Evolutionary conservation across 192 early-diverging fungal genomes (phyloP), one percentile per base, ranked within the genome.

Genomic region (Linnemannia schmuckeri): DNA sequence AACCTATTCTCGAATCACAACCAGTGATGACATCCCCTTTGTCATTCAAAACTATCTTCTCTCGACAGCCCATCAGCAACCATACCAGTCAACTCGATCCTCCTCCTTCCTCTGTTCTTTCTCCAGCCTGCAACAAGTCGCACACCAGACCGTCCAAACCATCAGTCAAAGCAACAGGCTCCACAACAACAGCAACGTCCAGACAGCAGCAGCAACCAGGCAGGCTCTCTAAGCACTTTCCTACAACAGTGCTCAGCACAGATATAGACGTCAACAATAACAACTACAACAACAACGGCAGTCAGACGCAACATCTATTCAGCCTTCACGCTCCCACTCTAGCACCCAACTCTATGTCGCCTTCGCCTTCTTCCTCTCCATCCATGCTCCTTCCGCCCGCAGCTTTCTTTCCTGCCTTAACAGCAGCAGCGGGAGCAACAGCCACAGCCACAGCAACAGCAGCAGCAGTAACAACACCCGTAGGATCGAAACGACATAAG

Each of bases 1-100:
- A 63, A 24, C 55, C 52, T 24, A 18, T 70, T 41, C 20, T 40
- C 33, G 6, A 8, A 37, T 7, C 24, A 15, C 63, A 49, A 13
- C 17, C 24, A 24, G n/a, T 47, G 24, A 81, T 81, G 73, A 68
- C 79, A 52, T 42, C 78, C 33, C 63, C 71, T 17, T 52, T 70
- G 15, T 44, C 79, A 40, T 37, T 81, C 42, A 68, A 38, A 68
- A 10, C 79, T 12, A 22, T 82, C 63, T 71, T 82, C 49, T 66
- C 30, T 30, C 70, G 24, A 40, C 22, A 63, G 44, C 42, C 80
- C 46, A 15, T 73, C n/a, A 30, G 30, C 49, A 5, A 71, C 27
- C 30, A 44, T 20, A n/a, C 44, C 42, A 38, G 54, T 30, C 42
- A 69, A 10, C 3, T 20, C 27, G 35, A 18, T 8, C 9, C n/a